Evolutionary conservation across 108 stramenopile species (phyloP).

Genomic region (Skeletonema marinoi): DNA sequence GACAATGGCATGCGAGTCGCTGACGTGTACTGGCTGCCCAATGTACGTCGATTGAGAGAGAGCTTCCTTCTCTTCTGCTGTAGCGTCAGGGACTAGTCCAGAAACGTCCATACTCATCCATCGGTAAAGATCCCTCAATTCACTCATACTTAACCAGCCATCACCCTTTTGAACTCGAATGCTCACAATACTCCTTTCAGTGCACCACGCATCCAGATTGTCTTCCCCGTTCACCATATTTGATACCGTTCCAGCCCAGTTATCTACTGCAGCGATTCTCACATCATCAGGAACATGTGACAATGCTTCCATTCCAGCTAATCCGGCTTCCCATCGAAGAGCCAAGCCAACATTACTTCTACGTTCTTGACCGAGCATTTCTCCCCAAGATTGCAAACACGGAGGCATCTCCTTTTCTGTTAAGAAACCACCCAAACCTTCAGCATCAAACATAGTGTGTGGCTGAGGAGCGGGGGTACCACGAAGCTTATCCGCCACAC

Average conservation of each 20-base stretch:
- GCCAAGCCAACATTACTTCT: conserved; percentile 66
- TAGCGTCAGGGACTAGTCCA: conserved; percentile 40
- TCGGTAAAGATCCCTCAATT: conserved; percentile 67
- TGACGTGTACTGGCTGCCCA: conserved; percentile 78
- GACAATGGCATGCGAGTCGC: conserved; percentile 64
- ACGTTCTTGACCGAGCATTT: conserved; percentile 33
- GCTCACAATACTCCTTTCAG: conserved; percentile 71
- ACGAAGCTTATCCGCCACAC: conserved; percentile 56
- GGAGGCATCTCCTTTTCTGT: conserved; percentile 70
- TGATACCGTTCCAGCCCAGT: conserved; percentile 58
- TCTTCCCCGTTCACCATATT: conserved; percentile 44
- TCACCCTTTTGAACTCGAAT: conserved; percentile 55
- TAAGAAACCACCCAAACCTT: conserved; percentile 66
- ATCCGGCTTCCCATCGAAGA: conserved; percentile 75
- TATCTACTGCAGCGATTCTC: conserved; percentile 45
- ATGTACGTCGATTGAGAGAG: conserved; percentile 51
- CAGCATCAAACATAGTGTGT: conserved; percentile 44
- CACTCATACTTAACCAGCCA: conserved; percentile 66
- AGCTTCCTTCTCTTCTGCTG: conserved; percentile 56
- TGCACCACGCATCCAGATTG: conserved; percentile 71
- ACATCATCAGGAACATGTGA: conserved; percentile 38
- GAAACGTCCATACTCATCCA: conserved; percentile 76
- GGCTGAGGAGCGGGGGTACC: conserved; percentile 46
- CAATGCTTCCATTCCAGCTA: conserved; percentile 73
- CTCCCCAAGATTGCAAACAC: conserved; percentile 61